Conservation (phyloP, 1,139 yeast species). For the Nakaseomyces bracarensis region DNA sequence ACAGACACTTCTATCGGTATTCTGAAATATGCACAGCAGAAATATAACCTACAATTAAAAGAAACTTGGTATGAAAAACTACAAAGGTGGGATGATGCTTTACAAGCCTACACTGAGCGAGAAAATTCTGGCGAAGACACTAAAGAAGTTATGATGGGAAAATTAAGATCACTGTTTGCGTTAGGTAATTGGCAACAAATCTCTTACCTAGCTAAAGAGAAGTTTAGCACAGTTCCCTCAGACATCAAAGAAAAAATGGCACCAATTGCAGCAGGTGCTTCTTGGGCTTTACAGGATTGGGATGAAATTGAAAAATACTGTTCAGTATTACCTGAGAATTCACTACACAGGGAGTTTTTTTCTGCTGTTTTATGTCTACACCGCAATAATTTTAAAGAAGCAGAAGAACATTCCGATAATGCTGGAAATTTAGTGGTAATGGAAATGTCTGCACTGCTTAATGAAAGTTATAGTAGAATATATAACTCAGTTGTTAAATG, state of each 20-base stretch:
- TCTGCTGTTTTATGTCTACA: conserved; percentile 83
- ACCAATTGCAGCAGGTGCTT: conserved; percentile 96
- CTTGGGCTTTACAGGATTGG: conserved; percentile 99
- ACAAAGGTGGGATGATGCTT: conserved; percentile 97
- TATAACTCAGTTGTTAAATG: conserved; percentile 94
- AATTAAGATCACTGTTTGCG: conserved; percentile 95
- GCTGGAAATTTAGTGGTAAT: conserved; percentile 89
- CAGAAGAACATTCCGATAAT: conserved; percentile 64
- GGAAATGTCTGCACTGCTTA: conserved; percentile 87
- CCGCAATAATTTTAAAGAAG: conserved; percentile 76
- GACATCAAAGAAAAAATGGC: conserved; percentile 84
- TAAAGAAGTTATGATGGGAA: conserved; percentile 85
- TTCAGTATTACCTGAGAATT: conserved; percentile 78
- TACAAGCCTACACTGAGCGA: conserved; percentile 76
- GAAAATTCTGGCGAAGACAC: conserved; percentile 44
- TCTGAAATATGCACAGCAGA: conserved; percentile 88
- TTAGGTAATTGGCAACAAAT: conserved; percentile 96
- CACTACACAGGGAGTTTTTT: conserved; percentile 92
- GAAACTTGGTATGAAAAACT: conserved; percentile 97
- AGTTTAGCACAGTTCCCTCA: conserved; percentile 68
- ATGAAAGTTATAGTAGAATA: conserved; percentile 94
- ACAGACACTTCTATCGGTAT: conserved; percentile 98
- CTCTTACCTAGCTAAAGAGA: conserved; percentile 74
- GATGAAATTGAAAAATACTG: conserved; percentile 90
- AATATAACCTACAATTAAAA: conserved; percentile 83